Conservation (phyloP, 2,329 filamentous ascomycete species). For the Cladosporium sp. region DNA sequence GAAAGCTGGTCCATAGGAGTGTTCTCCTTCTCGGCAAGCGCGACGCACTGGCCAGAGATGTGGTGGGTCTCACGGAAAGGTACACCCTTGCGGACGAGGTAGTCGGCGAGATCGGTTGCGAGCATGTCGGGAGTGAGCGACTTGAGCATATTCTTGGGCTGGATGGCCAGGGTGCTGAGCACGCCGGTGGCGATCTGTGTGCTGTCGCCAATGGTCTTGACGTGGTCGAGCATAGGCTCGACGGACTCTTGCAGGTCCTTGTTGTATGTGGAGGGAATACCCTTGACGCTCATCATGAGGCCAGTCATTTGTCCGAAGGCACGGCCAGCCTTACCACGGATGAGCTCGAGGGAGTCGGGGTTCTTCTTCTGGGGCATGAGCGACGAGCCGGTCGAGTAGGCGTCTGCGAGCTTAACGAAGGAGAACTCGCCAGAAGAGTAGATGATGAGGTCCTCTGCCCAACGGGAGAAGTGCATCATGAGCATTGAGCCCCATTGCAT, state of each 20-base stretch:
- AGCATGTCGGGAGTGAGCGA: conserved; percentile 83
- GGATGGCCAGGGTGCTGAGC: conserved; percentile 68
- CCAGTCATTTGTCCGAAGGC: conserved; percentile 81
- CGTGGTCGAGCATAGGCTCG: conserved; percentile 80
- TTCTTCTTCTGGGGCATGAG: conserved; percentile 89
- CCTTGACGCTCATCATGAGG: conserved; percentile 73
- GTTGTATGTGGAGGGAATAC: conserved; percentile 81
- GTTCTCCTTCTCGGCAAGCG: conserved; percentile 66
- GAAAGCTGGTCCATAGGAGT: conserved; percentile 70
- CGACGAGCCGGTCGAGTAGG: conserved; percentile 74
- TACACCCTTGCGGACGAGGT: conserved; percentile 64
- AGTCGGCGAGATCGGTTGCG: conserved; percentile 68
- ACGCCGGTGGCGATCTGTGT: conserved; percentile 82
- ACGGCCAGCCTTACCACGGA: conserved; percentile 75
- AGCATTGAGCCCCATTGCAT: conserved; percentile 78
- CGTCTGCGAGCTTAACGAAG: conserved; percentile 74
- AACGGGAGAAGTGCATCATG: conserved; percentile 77
- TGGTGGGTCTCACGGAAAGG: conserved; percentile 81
- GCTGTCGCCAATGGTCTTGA: conserved; percentile 79
- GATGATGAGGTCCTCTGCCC: conserved; percentile 84
- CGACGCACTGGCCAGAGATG: conserved; percentile 71
- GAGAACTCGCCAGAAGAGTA: conserved; percentile 76
- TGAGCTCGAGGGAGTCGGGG: conserved; percentile 69
- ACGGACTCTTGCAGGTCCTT: conserved; percentile 89
- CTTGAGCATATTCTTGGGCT: conserved; percentile 74